Percentiles rank a stretch among this genome's conserved stretches.
These are phyloP conservation scores for Stygiomarasmius scandens DNA, from an alignment of 1,284 basidiomycete species.

Conservation along the genomic window DNA sequence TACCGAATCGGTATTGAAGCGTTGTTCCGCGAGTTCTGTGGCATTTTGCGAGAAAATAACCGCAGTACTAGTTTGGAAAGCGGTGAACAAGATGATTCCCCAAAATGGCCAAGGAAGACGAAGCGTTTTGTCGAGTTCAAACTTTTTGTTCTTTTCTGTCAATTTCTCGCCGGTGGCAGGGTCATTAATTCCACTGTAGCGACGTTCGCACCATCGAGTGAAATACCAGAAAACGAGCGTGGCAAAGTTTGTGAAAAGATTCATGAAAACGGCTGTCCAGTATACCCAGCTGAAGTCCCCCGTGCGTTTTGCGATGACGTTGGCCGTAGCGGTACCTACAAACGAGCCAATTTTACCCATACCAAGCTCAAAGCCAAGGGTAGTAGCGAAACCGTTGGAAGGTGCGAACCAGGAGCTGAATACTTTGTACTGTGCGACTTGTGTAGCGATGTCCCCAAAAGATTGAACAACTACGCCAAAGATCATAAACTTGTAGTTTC, in stretches of 20 bases:
- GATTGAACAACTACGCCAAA: not conserved
- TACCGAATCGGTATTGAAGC: not conserved
- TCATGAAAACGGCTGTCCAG: not conserved
- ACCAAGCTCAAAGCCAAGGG: not conserved
- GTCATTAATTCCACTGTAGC: not conserved
- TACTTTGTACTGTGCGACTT: conserved; percentile 2
- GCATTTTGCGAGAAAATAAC: not conserved
- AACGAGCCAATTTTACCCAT: not conserved
- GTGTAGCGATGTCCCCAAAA: not conserved
- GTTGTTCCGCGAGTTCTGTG: not conserved
- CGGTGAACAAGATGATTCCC: not conserved
- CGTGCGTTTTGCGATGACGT: not conserved
- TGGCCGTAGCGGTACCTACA: not conserved
- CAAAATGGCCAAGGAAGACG: not conserved
- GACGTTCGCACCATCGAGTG: not conserved
- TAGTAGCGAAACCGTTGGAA: not conserved
- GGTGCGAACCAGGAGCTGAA: conserved; percentile 1
- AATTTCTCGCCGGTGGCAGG: not conserved
- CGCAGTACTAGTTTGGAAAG: not conserved
- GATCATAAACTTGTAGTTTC: conserved; percentile 1
- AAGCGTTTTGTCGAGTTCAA: not conserved
- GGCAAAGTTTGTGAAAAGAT: not conserved
- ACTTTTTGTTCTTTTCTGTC: not conserved
- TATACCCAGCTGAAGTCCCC: conserved; percentile 1
- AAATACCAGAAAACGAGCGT: conserved; percentile 3